Percentiles rank a stretch among this genome's conserved stretches.
These are phyloP conservation scores for Canavalia gladiata DNA, from an alignment of 306 rosid genomes.

Conservation along the genomic window DNA sequence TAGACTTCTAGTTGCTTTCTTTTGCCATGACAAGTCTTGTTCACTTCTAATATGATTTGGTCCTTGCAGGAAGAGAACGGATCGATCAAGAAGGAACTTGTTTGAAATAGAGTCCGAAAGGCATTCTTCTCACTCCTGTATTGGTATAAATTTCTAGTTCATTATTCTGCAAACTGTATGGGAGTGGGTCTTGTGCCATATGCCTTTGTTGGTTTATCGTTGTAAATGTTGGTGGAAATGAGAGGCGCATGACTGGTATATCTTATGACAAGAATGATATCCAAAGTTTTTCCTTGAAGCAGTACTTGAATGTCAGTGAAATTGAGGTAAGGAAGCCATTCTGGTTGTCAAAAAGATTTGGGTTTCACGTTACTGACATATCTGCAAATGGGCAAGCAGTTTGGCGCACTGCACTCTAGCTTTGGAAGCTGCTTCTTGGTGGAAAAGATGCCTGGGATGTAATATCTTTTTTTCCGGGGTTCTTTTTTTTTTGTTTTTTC, in stretches of 20 bases:
- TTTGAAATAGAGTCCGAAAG: conserved; percentile 47
- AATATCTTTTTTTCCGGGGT: conserved; percentile 39
- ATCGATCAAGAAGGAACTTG: conserved; percentile 53
- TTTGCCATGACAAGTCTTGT: conserved; percentile 8
- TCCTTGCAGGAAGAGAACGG: conserved; percentile 73
- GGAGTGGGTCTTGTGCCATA: conserved; percentile 56
- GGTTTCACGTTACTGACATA: conserved; percentile 37
- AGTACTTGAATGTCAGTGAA: conserved; percentile 33
- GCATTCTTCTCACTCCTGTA: conserved; percentile 43
- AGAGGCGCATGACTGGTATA: conserved; percentile 39
- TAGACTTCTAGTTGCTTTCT: neutral
- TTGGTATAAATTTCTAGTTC: conserved; percentile 43
- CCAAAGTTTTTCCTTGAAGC: conserved; percentile 46
- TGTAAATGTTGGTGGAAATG: conserved; percentile 54
- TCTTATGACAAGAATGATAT: conserved; percentile 44
- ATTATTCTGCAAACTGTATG: conserved; percentile 44
- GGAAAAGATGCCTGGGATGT: conserved; percentile 45
- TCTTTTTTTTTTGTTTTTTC: neutral
- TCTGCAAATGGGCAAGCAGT: conserved; percentile 50
- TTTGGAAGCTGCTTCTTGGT: conserved; percentile 44
- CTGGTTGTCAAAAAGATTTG: conserved; percentile 26
- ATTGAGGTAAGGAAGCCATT: conserved; percentile 45
- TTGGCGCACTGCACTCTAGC: conserved; percentile 37
- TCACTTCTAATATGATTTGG: conserved; percentile 45
- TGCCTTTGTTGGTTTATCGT: conserved; percentile 46